Conservation (phyloP, 352 stramenopile species). For the Globisporangium nodosum region DNA sequence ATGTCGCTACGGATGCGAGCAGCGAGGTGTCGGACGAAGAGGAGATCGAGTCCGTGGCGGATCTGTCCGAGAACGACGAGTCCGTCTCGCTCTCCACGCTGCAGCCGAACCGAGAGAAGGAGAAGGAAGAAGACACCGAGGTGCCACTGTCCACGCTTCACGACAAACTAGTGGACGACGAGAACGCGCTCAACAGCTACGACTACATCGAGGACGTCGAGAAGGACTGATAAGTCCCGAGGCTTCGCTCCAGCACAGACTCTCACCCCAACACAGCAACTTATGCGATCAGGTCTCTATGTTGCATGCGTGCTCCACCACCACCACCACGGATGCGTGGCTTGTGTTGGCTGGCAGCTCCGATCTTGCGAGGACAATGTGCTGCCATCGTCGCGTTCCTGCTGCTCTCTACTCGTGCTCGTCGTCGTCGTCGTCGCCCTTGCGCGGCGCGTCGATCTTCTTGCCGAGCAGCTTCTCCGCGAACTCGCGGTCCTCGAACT, state of each 20-base stretch:
- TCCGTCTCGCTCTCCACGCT: conserved; percentile 12
- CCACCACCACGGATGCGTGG: no score
- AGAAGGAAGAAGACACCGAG: conserved; percentile 1
- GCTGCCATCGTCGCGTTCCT: no score
- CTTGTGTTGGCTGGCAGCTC: not conserved
- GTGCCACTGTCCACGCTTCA: not conserved
- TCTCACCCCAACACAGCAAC: not conserved
- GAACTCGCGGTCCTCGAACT: conserved; percentile 49
- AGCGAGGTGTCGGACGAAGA: conserved; percentile 17
- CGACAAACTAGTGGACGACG: conserved; percentile 45
- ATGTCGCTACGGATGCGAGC: not conserved
- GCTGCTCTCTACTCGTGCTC: conserved; percentile 2
- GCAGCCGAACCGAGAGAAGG: not conserved
- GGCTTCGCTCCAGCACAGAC: not conserved
- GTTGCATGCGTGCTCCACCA: not conserved
- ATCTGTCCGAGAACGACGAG: conserved; percentile 44
- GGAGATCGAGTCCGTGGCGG: conserved; percentile 29
- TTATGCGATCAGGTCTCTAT: not conserved
- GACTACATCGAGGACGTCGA: conserved; percentile 82
- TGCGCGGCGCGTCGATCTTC: conserved; percentile 20
- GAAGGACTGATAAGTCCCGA: conserved; percentile 14
- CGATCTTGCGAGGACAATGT: not conserved
- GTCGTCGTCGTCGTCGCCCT: conserved; percentile 18
- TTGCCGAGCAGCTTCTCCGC: conserved; percentile 51
- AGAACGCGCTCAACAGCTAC: conserved; percentile 77